Evolutionary conservation across 305 asterid genomes (phyloP), one percentile per base, ranked within the genome.

Genomic region (Andrographis paniculata): DNA sequence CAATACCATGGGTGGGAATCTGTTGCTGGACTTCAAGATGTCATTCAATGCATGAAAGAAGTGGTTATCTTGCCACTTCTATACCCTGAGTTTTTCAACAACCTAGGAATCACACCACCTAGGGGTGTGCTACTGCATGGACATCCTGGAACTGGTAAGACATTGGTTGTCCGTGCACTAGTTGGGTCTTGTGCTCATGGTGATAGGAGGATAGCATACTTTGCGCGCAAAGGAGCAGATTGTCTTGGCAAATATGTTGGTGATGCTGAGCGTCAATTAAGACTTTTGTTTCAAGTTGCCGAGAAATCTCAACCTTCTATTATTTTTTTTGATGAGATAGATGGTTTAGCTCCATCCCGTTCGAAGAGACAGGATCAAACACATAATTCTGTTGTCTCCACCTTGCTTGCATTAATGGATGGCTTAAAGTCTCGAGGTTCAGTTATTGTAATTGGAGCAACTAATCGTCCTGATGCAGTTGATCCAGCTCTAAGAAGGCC

Each of bases 401-500:
- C 99, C 42, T 67, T 91, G 71, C 93, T 91, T 58, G 95, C 99
- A 9, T 68, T 91, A 70, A 83, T 91, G 96, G 99, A 91, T 77
- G 99, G 96, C 49, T 64, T 91, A 50, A 91, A 87, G 63, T 79
- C 95, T 66, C 82, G 99, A 56, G 99, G 99, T 58, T 91, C 99
- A 2, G 99, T 91, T 47, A 78, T 91, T 44, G 99, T 91, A 48
- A 91, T 91, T 49, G 99, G 99, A 52, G 96, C 99, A 50, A 91
- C 99, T 62, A 91, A 91, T 76, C 99, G 99, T 14, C 96, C 99
- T 15, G 99, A 91, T 42, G 77, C 99, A 27, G 78, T 91, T 59
- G 99, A 91, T 66, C 87, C 99, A 37, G 99, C 99, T 74, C 77
- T 91, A 65, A 79, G 99, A 64, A 82, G 99, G 55, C 99, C 99